Percentiles rank a stretch among this genome's conserved stretches.
Conservation (phyloP, 2,329 filamentous ascomycete genomes). For the Cadophora luteo-olivacea region DNA sequence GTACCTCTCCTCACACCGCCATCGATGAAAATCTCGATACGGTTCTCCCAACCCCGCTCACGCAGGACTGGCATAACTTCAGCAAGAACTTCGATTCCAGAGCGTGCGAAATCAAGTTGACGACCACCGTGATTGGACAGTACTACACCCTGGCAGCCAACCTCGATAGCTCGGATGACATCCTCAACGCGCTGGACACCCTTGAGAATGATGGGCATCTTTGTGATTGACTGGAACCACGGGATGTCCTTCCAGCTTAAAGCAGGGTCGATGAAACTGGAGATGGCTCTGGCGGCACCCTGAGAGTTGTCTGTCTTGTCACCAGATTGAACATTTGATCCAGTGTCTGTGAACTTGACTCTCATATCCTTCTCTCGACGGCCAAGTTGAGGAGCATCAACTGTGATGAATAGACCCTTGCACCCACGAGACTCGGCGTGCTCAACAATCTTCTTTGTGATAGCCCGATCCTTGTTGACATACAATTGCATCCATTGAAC, state of each 20-base stretch:
- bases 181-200: conserved; percentile 97
- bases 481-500: conserved; percentile 95
- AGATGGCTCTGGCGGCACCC: conserved; percentile 93
- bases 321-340: conserved; percentile 81
- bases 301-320: conserved; percentile 83
- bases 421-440: conserved; percentile 92
- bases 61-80: conserved; percentile 91
- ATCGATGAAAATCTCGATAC: conserved; percentile 89
- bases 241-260: conserved; percentile 93
- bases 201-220: conserved; percentile 96
- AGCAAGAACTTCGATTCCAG: conserved; percentile 86
- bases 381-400: conserved; percentile 94
- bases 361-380: conserved; percentile 98
- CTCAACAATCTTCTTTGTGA: conserved; percentile 88
- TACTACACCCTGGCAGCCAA: conserved; percentile 86
- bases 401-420: conserved; percentile 96
- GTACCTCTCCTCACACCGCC: conserved; percentile 89
- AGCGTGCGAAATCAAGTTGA: conserved; percentile 90
- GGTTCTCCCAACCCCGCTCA: conserved; percentile 73
- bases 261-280: conserved; percentile 94
- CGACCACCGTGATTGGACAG: conserved; percentile 95
- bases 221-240: conserved; percentile 90
- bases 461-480: conserved; percentile 92
- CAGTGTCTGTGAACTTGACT: conserved; percentile 84
- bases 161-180: conserved; percentile 83